Conservation (phyloP, 257 asterid species). For the Misopates orontium region DNA sequence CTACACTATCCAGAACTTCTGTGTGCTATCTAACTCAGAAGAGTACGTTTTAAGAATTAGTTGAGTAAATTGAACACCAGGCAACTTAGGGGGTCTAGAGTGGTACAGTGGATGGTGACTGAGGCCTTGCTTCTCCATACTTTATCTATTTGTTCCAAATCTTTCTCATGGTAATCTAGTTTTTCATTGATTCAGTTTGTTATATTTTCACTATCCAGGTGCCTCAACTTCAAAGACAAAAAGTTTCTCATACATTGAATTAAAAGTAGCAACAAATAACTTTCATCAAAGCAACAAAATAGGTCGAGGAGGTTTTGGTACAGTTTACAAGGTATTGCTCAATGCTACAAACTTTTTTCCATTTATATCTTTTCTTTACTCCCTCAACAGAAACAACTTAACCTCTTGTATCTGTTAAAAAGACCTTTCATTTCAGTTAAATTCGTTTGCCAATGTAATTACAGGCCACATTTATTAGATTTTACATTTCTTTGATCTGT, state of each 20-base stretch:
- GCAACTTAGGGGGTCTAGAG: neutral
- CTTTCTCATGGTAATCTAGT: slow-evolving; percentile 17
- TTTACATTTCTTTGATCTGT: slow-evolving; percentile 5
- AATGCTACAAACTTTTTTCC: neutral
- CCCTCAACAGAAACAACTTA: slow-evolving; percentile 4
- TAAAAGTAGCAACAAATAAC: slow-evolving; percentile 66
- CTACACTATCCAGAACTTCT: neutral
- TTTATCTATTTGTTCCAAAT: slow-evolving; percentile 5
- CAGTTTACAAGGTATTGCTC: slow-evolving; percentile 76
- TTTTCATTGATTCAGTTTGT: slow-evolving; percentile 22
- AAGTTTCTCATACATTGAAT: slow-evolving; percentile 61
- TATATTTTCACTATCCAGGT: slow-evolving; percentile 42
- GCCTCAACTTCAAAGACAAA: slow-evolving; percentile 41
- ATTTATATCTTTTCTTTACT: neutral
- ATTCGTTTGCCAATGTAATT: slow-evolving; percentile 12
- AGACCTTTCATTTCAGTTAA: slow-evolving; percentile 17
- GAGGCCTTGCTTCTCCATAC: slow-evolving; percentile 4
- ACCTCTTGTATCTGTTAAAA: slow-evolving; percentile 23
- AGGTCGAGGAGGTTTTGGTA: slow-evolving; percentile 94
- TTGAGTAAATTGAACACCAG: neutral
- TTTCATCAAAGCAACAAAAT: slow-evolving; percentile 64
- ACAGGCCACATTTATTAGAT: slow-evolving; percentile 1
- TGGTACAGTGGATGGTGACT: slow-evolving; percentile 13
- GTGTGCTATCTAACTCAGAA: neutral
- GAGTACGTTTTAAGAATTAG: neutral